These are phyloP conservation scores for Phytophthora pini DNA, from an alignment of 352 stramenopile genomes.

Conservation along the genomic window DNA sequence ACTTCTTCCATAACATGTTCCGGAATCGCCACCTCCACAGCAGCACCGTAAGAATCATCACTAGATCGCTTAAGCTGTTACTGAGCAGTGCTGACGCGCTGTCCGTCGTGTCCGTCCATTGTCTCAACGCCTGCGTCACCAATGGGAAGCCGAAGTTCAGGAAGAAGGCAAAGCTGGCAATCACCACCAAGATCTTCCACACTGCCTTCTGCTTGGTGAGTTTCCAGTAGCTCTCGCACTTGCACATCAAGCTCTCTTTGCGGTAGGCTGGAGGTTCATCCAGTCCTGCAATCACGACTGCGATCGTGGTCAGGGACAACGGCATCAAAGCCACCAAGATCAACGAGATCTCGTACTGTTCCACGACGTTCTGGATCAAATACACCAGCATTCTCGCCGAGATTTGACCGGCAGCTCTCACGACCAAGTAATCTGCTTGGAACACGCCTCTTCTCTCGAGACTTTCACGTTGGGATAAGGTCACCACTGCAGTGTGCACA, in stretches of 20 bases:
- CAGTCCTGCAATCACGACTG: constrained; percentile 27
- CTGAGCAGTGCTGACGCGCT: constrained; percentile 32
- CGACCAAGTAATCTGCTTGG: constrained; percentile 57
- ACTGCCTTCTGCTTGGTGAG: constrained; percentile 62
- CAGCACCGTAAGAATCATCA: constrained; percentile 47
- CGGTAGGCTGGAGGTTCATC: constrained; percentile 22
- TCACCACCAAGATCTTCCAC: constrained; percentile 50
- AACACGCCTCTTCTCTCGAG: constrained; percentile 47
- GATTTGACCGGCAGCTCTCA: constrained; percentile 36
- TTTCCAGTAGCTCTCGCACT: constrained; percentile 65
- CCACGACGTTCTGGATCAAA: constrained; percentile 35
- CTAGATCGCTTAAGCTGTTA: constrained; percentile 36
- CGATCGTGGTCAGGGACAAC: constrained; percentile 38
- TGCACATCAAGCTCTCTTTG: constrained; percentile 40
- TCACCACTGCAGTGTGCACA: constrained; percentile 57
- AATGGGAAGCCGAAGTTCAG: constrained; percentile 48
- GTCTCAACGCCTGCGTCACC: constrained; percentile 33
- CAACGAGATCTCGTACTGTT: constrained; percentile 26
- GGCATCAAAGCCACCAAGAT: constrained; percentile 42
- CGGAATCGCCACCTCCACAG: constrained; percentile 42
- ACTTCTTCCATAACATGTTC: constrained; percentile 46
- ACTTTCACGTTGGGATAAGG: constrained; percentile 55
- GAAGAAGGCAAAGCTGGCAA: constrained; percentile 56
- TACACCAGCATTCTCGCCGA: constrained; percentile 35
- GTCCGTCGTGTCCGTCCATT: constrained; percentile 41